Base-by-base conservation (phyloP, 148 eudicot genomes). In the Limonium bicolor region DNA sequence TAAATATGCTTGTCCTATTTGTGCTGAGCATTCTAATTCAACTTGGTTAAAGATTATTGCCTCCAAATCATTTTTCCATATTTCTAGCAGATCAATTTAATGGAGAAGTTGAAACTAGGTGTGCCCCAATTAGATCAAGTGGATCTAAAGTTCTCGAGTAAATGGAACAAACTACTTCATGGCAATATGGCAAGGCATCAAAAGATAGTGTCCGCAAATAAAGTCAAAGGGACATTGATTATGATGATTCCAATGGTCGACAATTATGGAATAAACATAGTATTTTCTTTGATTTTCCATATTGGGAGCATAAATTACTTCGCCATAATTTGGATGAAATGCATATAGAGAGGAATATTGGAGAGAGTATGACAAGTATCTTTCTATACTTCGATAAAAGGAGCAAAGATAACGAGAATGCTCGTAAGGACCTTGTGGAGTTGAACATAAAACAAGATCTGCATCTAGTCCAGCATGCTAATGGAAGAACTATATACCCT, bases 351-450 rank as follows among this genome's bases (percentile, higher is more conserved):
- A 48, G 33, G 16, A 31, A 48, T 4, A 12, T 48, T 1, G 31
- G 20, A 17, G 40, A 30, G 6, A 30, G 10, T 32, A 9, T 48
- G 11, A 31, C 33, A 30, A 16, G 27, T 6, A 32, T 18, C 7
- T 31, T 48, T 11, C 20, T 30, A 20, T 37, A 21, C 6, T 18
- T 48, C n/a, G 22, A 18, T 19, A 27, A 13, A 2, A 56, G 29
- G 29, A 16, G 29, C 9, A 47, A 56, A 14, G 53, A 37, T 48
- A 36, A 48, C 39, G 6, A 20, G 4, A 23, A 37, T 5, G 54
- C 29, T 17, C 29, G 54, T n/a, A 2, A 1, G 2, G 46, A 56
- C 15, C 31, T 46, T 2, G 4, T 4, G 3, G 48, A 30, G 0
- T 5, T 42, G 4, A 36, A 7, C 20, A 6, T 20, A 1, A 30